Base-by-base conservation (phyloP, 805 yeast species). In the Kodamaea laetipori region DNA sequence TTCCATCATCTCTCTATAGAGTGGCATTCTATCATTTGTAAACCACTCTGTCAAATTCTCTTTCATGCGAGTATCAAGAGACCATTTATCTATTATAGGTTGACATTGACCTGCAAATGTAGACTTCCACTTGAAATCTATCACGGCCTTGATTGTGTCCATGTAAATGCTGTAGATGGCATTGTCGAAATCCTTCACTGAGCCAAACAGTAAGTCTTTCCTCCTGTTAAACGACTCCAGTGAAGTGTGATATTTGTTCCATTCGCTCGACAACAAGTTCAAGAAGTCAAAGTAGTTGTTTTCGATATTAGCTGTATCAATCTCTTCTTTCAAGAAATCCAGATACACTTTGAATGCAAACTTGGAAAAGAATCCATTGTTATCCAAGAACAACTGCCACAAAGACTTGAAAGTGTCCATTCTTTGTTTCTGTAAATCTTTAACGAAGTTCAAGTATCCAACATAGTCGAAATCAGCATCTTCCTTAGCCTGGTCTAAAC, bases 391-490 rank as follows among this genome's bases (percentile, higher is more conserved):
- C 26, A 69, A 56, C n/a, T 49, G 44, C 75, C 74, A 71, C 11
- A 69, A 50, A 39, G 65, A 63, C 12, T 51, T 41, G 36, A 69
- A 51, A 8, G 61, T 52, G 2, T 55, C 56, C 4, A 39, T 32
- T 43, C 76, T 54, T 39, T 56, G 61, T n/a, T 43, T 28, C 18
- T 52, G 48, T 24, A 70, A 48, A 13, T 54, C 58, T 2, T 54
- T 45, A 6, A 57, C 38, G 37, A 56, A 67, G 24, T 41, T 54
- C 46, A 69, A 50, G 51, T 54, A 71, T 4, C 66, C 63, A 45
- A 67, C 69, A 48, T 67, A 67, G 47, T 71, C 72, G 43, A 71
- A 71, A 36, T 67, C 57, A 2, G 59, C 64, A 44, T 63, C 53
- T 31, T 58, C 52, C 39, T 63, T 60, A 1, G 65, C 66, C 28